phyloP scores from a whole-genome alignment of 2,329 filamentous ascomycete species.

The Xenoacremonium recifei region DNA sequence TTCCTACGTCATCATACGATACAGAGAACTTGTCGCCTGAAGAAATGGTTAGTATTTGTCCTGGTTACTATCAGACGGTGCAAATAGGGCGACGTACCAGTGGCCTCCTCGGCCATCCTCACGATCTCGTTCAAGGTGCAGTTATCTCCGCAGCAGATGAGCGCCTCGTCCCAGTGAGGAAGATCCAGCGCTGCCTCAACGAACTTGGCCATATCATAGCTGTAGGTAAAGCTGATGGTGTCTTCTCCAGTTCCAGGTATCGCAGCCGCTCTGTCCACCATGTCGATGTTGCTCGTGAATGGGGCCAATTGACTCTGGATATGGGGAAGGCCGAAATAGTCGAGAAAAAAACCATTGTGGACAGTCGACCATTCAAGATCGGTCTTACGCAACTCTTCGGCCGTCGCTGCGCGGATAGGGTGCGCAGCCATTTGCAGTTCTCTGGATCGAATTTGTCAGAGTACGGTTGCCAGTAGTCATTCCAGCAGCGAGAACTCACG shows the following conservation, averaged over 20 bases:
- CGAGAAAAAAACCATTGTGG: conserved; percentile 42
- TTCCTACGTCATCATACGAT: conserved; percentile 3
- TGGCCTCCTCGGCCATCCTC: conserved; percentile 33
- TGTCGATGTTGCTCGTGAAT: conserved; percentile 42
- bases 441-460: too few species aligned
- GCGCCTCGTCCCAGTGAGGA: conserved; percentile 41
- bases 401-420: background rate
- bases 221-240: conserved; percentile 45
- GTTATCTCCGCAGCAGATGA: conserved; percentile 36
- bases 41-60: background rate
- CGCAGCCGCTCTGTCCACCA: conserved; percentile 41
- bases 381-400: conserved; percentile 2
- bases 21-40: conserved; percentile 2
- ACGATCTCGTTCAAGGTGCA: conserved; percentile 43
- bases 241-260: conserved; percentile 47
- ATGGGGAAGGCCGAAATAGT: conserved; percentile 41
- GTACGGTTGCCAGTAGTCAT: too few species aligned
- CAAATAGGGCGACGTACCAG: background rate
- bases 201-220: conserved; percentile 45
- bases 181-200: conserved; percentile 39
- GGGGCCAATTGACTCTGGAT: conserved; percentile 36
- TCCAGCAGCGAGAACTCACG: background rate
- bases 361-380: conserved; percentile 37
- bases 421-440: too few species aligned
- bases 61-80: background rate